Percentiles rank a stretch among this genome's conserved stretches.
Conservation (phyloP, 306 rosid species). For the Gleditsia sinensis region DNA sequence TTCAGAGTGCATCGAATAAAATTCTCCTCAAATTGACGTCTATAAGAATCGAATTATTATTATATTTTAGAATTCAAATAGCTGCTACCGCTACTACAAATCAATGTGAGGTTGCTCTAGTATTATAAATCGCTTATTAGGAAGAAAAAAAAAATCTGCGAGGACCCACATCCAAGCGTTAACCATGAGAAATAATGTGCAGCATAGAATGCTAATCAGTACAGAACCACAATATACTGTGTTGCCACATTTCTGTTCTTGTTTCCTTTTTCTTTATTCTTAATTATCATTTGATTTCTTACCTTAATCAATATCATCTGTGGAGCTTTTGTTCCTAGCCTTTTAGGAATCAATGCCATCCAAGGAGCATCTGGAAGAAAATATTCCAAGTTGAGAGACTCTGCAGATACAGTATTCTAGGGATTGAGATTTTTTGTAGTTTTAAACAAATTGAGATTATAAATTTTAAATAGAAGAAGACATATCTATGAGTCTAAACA, state of each 20-base stretch:
- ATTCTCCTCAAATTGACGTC: no score
- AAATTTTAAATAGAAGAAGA: no score
- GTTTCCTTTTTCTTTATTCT: background rate
- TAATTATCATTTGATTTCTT: no score
- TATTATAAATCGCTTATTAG: background rate
- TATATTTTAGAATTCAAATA: no score
- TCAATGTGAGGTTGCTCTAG: background rate
- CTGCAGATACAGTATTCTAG: background rate
- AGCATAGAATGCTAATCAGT: background rate
- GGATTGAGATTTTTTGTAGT: no score
- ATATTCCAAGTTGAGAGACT: slow-evolving; percentile 8
- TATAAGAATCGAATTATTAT: no score
- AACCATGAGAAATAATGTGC: background rate
- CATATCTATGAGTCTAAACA: no score
- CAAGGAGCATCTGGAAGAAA: background rate
- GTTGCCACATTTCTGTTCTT: no score
- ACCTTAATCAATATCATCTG: background rate
- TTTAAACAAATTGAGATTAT: no score
- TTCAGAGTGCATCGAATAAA: no score
- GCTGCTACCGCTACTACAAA: no score
- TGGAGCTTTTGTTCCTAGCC: background rate
- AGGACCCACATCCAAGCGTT: background rate
- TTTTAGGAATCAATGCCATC: background rate
- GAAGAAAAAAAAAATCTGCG: background rate
- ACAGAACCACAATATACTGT: background rate